Conservation (phyloP, 768 basidiomycete genomes). For the Boletus vermiculosoides region DNA sequence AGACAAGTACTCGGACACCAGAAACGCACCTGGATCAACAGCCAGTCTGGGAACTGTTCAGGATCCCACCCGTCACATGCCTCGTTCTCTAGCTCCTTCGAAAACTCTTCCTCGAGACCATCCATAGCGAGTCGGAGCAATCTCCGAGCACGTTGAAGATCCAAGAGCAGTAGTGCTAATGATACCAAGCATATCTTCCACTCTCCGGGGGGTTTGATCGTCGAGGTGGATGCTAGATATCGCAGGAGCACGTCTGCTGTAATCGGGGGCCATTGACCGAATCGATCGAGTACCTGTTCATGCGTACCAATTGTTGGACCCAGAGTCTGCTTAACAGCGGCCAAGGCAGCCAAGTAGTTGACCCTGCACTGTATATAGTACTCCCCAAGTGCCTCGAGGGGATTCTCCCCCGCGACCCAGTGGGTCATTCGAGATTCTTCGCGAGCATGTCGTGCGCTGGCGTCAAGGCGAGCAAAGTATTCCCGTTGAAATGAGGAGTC, state of each 20-base stretch:
- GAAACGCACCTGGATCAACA: conserved; percentile 39
- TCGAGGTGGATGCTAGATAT: too few species aligned
- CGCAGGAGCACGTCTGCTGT: too few species aligned
- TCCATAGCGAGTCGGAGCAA: too few species aligned
- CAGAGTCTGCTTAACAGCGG: conserved; percentile 1
- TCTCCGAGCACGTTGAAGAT: too few species aligned
- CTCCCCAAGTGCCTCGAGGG: neutral
- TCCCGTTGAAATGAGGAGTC: conserved; percentile 4
- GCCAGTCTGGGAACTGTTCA: conserved; percentile 37
- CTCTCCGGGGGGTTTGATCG: too few species aligned
- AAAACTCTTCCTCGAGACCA: too few species aligned
- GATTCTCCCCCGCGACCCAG: too few species aligned
- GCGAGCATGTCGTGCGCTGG: neutral
- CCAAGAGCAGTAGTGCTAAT: too few species aligned
- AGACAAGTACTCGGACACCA: too few species aligned
- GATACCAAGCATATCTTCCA: too few species aligned
- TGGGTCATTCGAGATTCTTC: neutral
- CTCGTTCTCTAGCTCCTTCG: conserved; percentile 4
- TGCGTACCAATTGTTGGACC: neutral
- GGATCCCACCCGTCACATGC: conserved; percentile 13
- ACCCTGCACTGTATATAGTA: neutral
- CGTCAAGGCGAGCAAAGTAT: too few species aligned
- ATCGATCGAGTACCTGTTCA: conserved; percentile 5
- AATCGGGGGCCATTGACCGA: conserved; percentile 33
- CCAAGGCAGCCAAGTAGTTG: neutral